Base-by-base conservation (phyloP, 2,329 filamentous ascomycete genomes). In the Fusarium chlamydosporum region DNA sequence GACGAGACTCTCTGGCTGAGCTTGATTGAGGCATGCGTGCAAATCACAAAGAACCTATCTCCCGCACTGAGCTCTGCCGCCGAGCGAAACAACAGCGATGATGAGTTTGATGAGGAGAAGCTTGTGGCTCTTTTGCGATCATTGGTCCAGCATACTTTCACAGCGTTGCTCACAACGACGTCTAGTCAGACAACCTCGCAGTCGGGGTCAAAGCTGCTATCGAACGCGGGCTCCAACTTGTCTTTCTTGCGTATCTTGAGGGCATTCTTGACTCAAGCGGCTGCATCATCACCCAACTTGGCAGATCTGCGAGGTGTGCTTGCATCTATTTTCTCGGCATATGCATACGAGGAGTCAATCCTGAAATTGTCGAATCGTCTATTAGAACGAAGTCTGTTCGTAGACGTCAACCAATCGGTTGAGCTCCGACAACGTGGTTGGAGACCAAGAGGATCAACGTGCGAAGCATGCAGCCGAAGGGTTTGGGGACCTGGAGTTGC, bases 291-390 rank as follows among this genome's bases (percentile, higher is more conserved):
- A 0, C 94, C 96, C 0, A 96, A 92, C 13, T 84, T 99, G 3
- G 91, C 93, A 2, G 94, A 98, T 76, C 85, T 99, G 4, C 91
- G 96, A 43, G 88, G 88, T 8, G 94, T 98, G 1, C 86, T 99
- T 3, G 84, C 89, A 1, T 96, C 94, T 13, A 95, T 99, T 56
- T 98, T 99, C 80, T 90, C 95, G 0, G 95, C 96, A 0, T 99
- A 99, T 77, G 91, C 94, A 0, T 97, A 98, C 76, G 96, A 99
- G 78, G 92, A 95, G 77, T 94, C 92, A 1, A 92, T 99, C 16
- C 85, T 99, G 20, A 85, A 87, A 3, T 87, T 99, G 4, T 93
- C 96, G 1, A 97, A 95, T 76, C 87, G 91, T 6, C 89, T 99
- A 57, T 84, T 99, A 0, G 94, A 97, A 67, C 91, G 93, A 71